These are phyloP conservation scores for Skeletonema menzelii DNA, from an alignment of 108 stramenopile species.

Conservation along the genomic window DNA sequence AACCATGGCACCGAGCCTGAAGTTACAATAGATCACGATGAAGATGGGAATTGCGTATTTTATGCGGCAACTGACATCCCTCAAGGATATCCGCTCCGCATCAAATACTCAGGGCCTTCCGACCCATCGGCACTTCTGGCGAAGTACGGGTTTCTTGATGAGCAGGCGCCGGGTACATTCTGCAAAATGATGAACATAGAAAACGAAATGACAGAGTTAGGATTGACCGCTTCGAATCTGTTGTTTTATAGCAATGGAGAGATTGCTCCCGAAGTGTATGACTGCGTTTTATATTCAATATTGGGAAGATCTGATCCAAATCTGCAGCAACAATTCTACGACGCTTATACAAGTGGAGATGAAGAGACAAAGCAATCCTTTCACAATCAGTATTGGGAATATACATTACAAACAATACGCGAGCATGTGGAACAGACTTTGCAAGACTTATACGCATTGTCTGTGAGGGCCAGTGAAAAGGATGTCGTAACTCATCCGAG, in stretches of 20 bases:
- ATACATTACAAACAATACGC: constrained; percentile 37
- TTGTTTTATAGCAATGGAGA: constrained; percentile 68
- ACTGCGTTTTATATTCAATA: constrained; percentile 50
- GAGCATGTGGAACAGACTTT: constrained; percentile 49
- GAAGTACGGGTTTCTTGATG: constrained; percentile 67
- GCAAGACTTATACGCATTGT: constrained; percentile 44
- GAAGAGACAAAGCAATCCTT: constrained; percentile 42
- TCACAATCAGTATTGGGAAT: constrained; percentile 47
- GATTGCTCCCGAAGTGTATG: constrained; percentile 54
- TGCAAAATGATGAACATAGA: constrained; percentile 64
- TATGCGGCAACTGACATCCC: constrained; percentile 51
- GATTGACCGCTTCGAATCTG: constrained; percentile 59
- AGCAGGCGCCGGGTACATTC: constrained; percentile 53
- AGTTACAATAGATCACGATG: constrained; percentile 49
- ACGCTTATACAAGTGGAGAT: constrained; percentile 48
- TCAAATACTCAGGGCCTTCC: constrained; percentile 47
- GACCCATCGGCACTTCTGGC: constrained; percentile 65
- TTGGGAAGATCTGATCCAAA: constrained; percentile 22
- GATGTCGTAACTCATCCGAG: constrained; percentile 40
- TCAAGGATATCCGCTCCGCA: constrained; percentile 55
- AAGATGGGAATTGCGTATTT: constrained; percentile 57
- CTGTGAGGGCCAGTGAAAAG: constrained; percentile 20
- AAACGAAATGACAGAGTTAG: constrained; percentile 56
- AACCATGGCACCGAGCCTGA: constrained; percentile 53
- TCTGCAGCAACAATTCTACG: constrained; percentile 31